Percentiles rank a stretch among this genome's conserved stretches.
Evolutionary conservation across 2,329 filamentous ascomycete genomes (phyloP).

Genomic region (Myriosclerotinia scirpicola): DNA sequence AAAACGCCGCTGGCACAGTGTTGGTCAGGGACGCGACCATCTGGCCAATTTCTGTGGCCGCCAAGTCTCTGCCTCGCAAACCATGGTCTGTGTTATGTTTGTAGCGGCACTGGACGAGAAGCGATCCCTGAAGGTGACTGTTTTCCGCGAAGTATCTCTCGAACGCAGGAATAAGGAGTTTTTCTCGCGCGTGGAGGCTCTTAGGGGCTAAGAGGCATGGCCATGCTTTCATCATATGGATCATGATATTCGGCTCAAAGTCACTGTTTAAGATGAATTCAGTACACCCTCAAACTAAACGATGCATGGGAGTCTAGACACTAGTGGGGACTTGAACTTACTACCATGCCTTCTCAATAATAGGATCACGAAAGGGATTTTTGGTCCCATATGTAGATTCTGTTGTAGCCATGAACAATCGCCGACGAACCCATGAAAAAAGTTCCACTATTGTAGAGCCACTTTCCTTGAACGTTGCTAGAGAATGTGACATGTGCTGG

Average conservation of each 20-base stretch:
- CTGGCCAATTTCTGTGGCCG: conserved; percentile 40
- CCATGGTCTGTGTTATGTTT: conserved; percentile 21
- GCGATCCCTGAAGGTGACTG: conserved; percentile 18
- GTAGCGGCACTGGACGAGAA: conserved; percentile 22
- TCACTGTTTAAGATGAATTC: conserved; percentile 14
- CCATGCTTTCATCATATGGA: conserved; percentile 22
- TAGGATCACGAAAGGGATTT: conserved; percentile 41
- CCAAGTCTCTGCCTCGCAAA: conserved; percentile 28
- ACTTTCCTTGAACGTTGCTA: background rate
- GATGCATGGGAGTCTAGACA: background rate
- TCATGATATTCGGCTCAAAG: conserved; percentile 26
- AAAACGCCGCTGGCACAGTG: conserved; percentile 43
- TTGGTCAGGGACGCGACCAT: conserved; percentile 39
- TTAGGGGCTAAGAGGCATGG: conserved; percentile 26
- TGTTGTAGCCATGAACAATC: conserved; percentile 20
- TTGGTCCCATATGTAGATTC: conserved; percentile 47
- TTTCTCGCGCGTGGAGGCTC: conserved; percentile 22
- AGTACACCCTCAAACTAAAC: background rate
- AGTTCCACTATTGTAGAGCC: conserved; percentile 15
- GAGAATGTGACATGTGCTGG: conserved; percentile 4
- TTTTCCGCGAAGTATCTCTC: conserved; percentile 25
- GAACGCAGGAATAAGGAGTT: conserved; percentile 17
- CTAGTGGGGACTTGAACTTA: background rate
- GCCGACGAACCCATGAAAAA: conserved; percentile 38
- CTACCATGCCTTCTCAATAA: conserved; percentile 8